Percentiles rank a stretch among this genome's conserved stretches.
Evolutionary conservation across 2,329 filamentous ascomycete species (phyloP).

Genomic region (Xylaria sp.): DNA sequence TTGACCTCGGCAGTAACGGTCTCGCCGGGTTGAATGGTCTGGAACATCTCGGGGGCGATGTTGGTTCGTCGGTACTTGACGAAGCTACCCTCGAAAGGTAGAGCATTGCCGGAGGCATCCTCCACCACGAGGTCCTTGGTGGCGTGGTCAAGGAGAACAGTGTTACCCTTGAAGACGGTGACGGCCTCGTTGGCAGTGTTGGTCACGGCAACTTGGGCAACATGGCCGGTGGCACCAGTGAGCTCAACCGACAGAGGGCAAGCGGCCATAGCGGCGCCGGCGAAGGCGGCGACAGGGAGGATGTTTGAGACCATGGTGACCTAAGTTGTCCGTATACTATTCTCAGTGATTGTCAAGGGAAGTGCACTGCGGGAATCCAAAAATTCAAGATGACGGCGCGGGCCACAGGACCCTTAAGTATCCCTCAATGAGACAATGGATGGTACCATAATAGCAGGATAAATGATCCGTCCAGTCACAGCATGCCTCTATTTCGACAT

Average conservation of each 20-base stretch:
- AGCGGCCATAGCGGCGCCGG: slow-evolving; percentile 31
- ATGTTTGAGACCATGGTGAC: slow-evolving; percentile 32
- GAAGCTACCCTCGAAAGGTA: slow-evolving; percentile 29
- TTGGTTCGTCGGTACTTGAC: slow-evolving; percentile 25
- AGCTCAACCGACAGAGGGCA: slow-evolving; percentile 32
- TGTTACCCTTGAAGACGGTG: slow-evolving; percentile 33
- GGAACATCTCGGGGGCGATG: slow-evolving; percentile 30
- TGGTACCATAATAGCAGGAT: slow-evolving; percentile 3
- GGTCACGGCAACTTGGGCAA: slow-evolving; percentile 29
- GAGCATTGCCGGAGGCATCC: slow-evolving; percentile 26
- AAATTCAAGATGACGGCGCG: neutral
- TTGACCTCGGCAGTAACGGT: slow-evolving; percentile 26
- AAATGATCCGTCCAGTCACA: slow-evolving; percentile 18
- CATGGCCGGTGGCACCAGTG: slow-evolving; percentile 21
- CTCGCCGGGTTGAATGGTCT: slow-evolving; percentile 31
- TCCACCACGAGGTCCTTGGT: slow-evolving; percentile 29
- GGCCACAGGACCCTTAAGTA: slow-evolving; percentile 21
- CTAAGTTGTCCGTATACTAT: neutral
- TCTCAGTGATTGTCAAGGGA: slow-evolving; percentile 7
- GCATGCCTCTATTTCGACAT: slow-evolving; percentile 19
- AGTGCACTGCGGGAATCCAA: neutral
- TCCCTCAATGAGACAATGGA: neutral
- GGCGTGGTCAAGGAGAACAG: slow-evolving; percentile 27
- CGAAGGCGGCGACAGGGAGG: slow-evolving; percentile 27
- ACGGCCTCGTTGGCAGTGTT: slow-evolving; percentile 30